phyloP scores from a whole-genome alignment of 805 yeast species.

The Candida ulmi region DNA sequence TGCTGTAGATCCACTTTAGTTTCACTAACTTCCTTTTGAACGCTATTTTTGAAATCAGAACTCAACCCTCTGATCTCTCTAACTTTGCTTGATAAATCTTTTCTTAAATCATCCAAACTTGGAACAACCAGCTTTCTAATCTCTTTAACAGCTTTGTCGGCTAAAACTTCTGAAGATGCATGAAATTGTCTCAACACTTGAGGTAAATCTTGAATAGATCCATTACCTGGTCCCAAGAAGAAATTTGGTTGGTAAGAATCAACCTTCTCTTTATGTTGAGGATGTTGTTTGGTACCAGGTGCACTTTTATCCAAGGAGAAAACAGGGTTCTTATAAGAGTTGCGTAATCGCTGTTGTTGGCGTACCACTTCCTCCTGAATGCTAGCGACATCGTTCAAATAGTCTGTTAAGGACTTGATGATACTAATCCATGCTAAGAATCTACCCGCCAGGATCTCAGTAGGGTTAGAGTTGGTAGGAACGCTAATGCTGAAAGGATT shows the following conservation, averaged over 20 bases:
- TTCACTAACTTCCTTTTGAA: constrained; percentile 60
- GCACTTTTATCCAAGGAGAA: constrained; percentile 11
- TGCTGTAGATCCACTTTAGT: constrained; percentile 52
- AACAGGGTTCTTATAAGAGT: constrained; percentile 53
- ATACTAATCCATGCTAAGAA: constrained; percentile 84
- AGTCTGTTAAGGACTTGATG: constrained; percentile 66
- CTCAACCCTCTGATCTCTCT: constrained; percentile 79
- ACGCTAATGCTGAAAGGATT: constrained; percentile 44
- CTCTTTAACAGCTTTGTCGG: constrained; percentile 54
- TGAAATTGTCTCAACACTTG: constrained; percentile 62
- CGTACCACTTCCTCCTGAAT: constrained; percentile 87
- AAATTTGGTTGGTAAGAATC: constrained; percentile 27
- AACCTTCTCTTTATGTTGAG: constrained; percentile 15
- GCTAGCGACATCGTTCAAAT: constrained; percentile 72
- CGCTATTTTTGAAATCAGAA: constrained; percentile 78
- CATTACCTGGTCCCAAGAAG: constrained; percentile 73
- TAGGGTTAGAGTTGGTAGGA: constrained; percentile 68
- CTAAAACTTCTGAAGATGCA: constrained; percentile 50
- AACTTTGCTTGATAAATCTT: constrained; percentile 77
- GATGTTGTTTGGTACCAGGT: constrained; percentile 24
- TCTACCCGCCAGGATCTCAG: constrained; percentile 78
- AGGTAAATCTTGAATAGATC: constrained; percentile 81
- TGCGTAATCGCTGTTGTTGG: constrained; percentile 75
- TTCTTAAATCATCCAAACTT: constrained; percentile 58
- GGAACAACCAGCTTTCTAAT: constrained; percentile 58